Base-by-base conservation (phyloP, 1,139 yeast genomes). In the Yamadazyma dushanensis region DNA sequence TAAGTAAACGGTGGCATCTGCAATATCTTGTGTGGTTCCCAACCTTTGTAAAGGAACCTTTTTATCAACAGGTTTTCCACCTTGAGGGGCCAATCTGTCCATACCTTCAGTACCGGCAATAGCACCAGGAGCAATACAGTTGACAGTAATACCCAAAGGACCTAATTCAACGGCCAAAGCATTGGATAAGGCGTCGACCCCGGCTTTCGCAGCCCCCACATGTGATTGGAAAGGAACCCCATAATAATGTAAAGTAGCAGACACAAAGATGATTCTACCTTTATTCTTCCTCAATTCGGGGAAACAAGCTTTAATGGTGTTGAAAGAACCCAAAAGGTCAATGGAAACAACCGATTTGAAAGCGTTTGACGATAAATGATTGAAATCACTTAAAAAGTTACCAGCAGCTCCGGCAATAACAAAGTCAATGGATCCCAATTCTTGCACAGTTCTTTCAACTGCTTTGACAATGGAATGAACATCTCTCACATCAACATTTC, bases 371-470 rank as follows among this genome's bases (percentile, higher is more conserved):
- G 95, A 83, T 49, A 90, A 66, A 50, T 81, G 82, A 54, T 82
- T 81, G 61, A 90, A 78, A 54, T 88, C 94, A 23, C 89, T 68
- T 40, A 90, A 57, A 54, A 92, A 90, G 67, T 90, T 92, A 9
- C 98, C 97, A 3, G 97, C 97, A 2, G 98, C 98, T 16, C 97
- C 97, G 30, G 95, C 94, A 62, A 90, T 83, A 32, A 89, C 94
- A 55, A 60, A 85, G 59, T 90, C 97, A 43, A 87, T 83, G 45
- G 73, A 67, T 10, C 95, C 96, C 47, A 87, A 73, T 48, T 73
- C 70, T 5, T 61, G 55, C 10, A 88, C 87, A 0, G 96, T 80
- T 29, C 55, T 51, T 14, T 75, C 75, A 2, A 77, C 96, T 0
- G 96, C 96, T 8, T 51, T 53, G 16, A 64, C 73, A 41, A 90